A percentile compares a stretch with the other conserved stretches of the same genome.
Evolutionary conservation across 1,284 basidiomycete species (phyloP).

Genomic region (Sanguinoderma infundibulare): DNA sequence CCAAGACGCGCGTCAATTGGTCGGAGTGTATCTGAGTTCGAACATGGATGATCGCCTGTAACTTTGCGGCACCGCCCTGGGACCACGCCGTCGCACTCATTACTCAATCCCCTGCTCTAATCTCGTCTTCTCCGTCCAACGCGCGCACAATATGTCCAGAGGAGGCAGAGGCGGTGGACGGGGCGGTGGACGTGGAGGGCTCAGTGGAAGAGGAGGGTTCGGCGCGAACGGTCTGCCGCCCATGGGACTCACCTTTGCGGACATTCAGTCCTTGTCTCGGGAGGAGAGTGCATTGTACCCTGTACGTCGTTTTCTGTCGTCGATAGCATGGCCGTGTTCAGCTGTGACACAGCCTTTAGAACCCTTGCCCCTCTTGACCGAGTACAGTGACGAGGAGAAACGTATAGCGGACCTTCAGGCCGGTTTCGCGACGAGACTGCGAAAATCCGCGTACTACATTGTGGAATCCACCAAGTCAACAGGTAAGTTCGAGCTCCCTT

Average conservation of each 20-base stretch:
- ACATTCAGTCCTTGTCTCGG: slow-evolving; percentile 73
- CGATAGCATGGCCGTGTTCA: slow-evolving; percentile 15
- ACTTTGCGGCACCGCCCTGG: slow-evolving; percentile 14
- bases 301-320: slow-evolving; percentile 48
- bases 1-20: neutral
- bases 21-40: slow-evolving; percentile 24
- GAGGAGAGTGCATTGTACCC: slow-evolving; percentile 80
- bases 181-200: slow-evolving; percentile 59
- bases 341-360: slow-evolving; percentile 52
- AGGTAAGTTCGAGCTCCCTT: slow-evolving; percentile 45
- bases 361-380: slow-evolving; percentile 63
- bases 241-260: slow-evolving; percentile 80
- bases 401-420: slow-evolving; percentile 66
- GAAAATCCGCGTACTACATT: slow-evolving; percentile 72
- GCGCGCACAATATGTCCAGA: slow-evolving; percentile 56
- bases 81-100: slow-evolving; percentile 1
- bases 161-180: slow-evolving; percentile 51
- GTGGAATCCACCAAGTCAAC: slow-evolving; percentile 70
- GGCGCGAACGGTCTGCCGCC: slow-evolving; percentile 55
- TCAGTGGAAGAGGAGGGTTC: slow-evolving; percentile 49
- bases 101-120: neutral
- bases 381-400: slow-evolving; percentile 66
- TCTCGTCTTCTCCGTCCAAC: neutral
- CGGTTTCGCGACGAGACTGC: slow-evolving; percentile 65
- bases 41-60: slow-evolving; percentile 11